These are phyloP conservation scores for Didymella pinodella DNA, from an alignment of 2,329 filamentous ascomycete species.

Conservation along the genomic window DNA sequence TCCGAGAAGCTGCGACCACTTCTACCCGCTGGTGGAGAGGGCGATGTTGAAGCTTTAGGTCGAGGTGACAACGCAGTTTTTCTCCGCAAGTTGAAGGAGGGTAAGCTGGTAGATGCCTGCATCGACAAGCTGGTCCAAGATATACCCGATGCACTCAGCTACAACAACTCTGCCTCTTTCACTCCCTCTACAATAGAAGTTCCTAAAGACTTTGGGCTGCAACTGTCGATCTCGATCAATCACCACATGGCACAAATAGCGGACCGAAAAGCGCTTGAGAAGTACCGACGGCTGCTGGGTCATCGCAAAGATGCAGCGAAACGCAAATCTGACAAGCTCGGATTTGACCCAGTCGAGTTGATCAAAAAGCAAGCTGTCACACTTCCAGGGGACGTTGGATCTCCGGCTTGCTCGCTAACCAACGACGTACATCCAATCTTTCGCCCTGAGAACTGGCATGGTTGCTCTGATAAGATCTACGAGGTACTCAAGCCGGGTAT, in stretches of 20 bases:
- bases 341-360: slow-evolving; percentile 51
- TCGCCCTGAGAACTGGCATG: slow-evolving; percentile 51
- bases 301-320: slow-evolving; percentile 45
- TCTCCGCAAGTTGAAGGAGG: slow-evolving; percentile 47
- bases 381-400: slow-evolving; percentile 33
- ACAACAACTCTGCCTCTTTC: slow-evolving; percentile 45
- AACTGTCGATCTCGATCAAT: slow-evolving; percentile 51
- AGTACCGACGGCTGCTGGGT: slow-evolving; percentile 49
- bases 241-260: slow-evolving; percentile 50
- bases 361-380: slow-evolving; percentile 51
- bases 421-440: slow-evolving; percentile 51
- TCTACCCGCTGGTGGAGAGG: slow-evolving; percentile 38
- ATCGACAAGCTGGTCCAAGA: slow-evolving; percentile 49
- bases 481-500: slow-evolving; percentile 50
- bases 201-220: slow-evolving; percentile 49
- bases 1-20: slow-evolving; percentile 45
- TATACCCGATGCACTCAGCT: slow-evolving; percentile 46
- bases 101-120: slow-evolving; percentile 48
- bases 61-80: slow-evolving; percentile 40
- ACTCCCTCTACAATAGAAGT: slow-evolving; percentile 51
- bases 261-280: slow-evolving; percentile 48
- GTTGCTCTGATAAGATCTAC: slow-evolving; percentile 49
- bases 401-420: slow-evolving; percentile 41
- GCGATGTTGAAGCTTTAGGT: slow-evolving; percentile 33
- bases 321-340: slow-evolving; percentile 44